Base-by-base conservation (phyloP, 2,329 filamentous ascomycete species). In the Aspergillus floridensis region DNA sequence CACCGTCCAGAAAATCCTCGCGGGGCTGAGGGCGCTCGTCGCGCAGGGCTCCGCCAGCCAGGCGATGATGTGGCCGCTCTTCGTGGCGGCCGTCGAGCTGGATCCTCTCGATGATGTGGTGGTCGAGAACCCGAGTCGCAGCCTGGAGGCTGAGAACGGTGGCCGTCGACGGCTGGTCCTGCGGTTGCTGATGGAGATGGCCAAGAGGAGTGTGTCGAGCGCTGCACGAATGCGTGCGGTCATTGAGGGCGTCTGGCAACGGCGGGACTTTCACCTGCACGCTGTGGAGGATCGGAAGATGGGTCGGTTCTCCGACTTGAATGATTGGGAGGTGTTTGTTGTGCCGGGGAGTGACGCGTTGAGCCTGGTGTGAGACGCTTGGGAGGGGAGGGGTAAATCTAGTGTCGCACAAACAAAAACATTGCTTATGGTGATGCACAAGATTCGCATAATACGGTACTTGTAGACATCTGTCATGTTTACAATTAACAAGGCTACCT, bases 181-280 rank as follows among this genome's bases (percentile, higher is more conserved):
- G 38, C 44, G 22, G 4, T 3, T 51, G 41, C 53, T 48, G 10
- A 57, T 16, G 19, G 49, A 44, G 14, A 59, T 59, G 58, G 47
- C 53, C 14, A 56, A 53, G 4, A 52, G 26, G 12, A 59, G 53
- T 31, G 54, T 59, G 3, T 53, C 76, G 0, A 79, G 78, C 50
- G 67, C 77, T 1, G 65, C 70, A 14, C 68, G 73, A 7, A 76
- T 72, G 5, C 66, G 74, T 5, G 69, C 71, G 3, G 76, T 79
- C 1, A 75, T 79, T 31, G 69, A 72, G 19, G 75, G 72, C 22
- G 72, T 79, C 16, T 78, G 77, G 76, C 66, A 69, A 46, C 67
- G 70, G 47, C 68, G 75, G 24, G 74, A 78, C 38, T 51, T 61
- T 6, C 26, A 49, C 35, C 21, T 50, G n/a, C 41, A 19, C 8